phyloP scores from a whole-genome alignment of 441 rosid genomes.

The Populus hybrid region DNA sequence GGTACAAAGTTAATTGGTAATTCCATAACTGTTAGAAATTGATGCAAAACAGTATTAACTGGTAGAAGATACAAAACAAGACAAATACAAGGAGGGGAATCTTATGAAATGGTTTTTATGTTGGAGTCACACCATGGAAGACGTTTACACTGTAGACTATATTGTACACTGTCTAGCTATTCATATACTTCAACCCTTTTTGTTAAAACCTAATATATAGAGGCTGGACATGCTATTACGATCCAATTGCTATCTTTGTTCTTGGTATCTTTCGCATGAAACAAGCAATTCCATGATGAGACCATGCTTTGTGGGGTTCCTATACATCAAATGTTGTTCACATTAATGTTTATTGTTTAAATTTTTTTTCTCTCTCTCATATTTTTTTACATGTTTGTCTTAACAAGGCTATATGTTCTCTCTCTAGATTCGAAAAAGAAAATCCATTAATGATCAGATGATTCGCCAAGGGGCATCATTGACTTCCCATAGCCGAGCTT shows the following conservation, averaged over 20 bases:
- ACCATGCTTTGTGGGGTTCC: not conserved
- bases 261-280: slow-evolving; percentile 1
- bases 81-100: not conserved
- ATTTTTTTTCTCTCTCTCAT: not conserved
- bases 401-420: slow-evolving; percentile 1
- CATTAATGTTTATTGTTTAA: not conserved
- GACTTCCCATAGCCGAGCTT: slow-evolving; percentile 36
- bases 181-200: not conserved
- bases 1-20: not conserved
- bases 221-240: not conserved
- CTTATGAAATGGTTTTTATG: not conserved
- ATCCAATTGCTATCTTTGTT: not conserved
- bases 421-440: slow-evolving; percentile 62
- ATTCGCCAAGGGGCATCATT: slow-evolving; percentile 24
- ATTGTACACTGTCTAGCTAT: not conserved
- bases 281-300: not conserved
- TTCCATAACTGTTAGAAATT: not conserved
- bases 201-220: not conserved
- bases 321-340: not conserved
- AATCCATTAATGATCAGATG: slow-evolving; percentile 34
- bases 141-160: not conserved
- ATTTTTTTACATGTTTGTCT: not conserved
- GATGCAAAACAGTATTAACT: not conserved
- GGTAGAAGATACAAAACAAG: not conserved
- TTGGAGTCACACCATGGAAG: not conserved